Base-by-base conservation (phyloP, 1,284 basidiomycete genomes). In the Farysia itapuensis region DNA sequence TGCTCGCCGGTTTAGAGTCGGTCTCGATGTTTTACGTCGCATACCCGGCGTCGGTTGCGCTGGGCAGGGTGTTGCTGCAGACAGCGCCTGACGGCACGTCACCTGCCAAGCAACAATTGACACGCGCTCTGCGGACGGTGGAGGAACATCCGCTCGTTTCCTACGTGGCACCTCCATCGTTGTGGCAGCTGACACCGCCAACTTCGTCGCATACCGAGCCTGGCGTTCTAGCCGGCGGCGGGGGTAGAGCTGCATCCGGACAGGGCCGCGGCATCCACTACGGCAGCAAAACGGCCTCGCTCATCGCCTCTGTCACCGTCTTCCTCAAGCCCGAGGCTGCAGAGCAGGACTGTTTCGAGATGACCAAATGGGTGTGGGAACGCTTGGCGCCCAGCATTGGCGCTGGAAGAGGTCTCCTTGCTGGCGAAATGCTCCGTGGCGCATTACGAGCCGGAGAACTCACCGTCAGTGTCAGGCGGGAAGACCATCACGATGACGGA, bases 111-210 rank as follows among this genome's bases (percentile, higher is more conserved):
- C 43, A 56, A 37, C 61, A 69, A 45, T 47, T 72, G 20, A 39
- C 42, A 7, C 54, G 64, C 4, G 61, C 68, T 12, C 35, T 72
- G 12, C 56, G 54, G 33, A 44, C 40, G 23, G 64, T 76, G 13
- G 71, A 74, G 38, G 59, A 50, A n/a, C 58, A 75, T 30, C 61
- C 60, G 5, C 40, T 72, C 1, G 68, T 76, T 0, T 51, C 53
- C 4, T 67, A 66, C 28, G 56, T 75, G 1, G 37, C 50, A 1
- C 52, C 65, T 9, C 54, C 67, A 13, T 52, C 72, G 20, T 39
- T 75, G 11, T 76, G 74, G 74, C 74, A 75, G 43, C 44, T 76
- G 11, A 73, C 70, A 0, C 63, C 73, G 12, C 67, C 72, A 14
- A 70, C 72, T 1, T 45, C 70, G 32, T 35, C 65, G 29, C 15